Conservation (phyloP, 345 rosid species). For the Stellera chamaejasme region DNA sequence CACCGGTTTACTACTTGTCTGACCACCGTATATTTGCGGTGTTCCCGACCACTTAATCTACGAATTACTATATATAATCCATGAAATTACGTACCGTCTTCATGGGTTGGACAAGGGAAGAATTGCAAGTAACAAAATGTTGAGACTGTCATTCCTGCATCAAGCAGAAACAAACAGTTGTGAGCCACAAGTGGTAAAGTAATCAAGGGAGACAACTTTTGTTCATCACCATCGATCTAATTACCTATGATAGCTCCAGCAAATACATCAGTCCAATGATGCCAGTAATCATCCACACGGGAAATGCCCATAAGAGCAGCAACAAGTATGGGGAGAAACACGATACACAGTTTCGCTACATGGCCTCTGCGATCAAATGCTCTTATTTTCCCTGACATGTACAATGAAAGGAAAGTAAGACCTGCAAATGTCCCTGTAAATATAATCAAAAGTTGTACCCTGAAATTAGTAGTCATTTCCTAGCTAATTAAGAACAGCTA, state of each 20-base stretch:
- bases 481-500: no score
- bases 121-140: slow-evolving; percentile 50
- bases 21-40: no score
- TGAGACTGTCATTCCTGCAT: slow-evolving; percentile 28
- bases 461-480: no score
- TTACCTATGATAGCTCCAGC: slow-evolving; percentile 55
- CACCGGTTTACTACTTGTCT: no score
- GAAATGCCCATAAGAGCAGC: slow-evolving; percentile 50
- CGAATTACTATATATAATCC: background rate
- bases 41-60: no score
- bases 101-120: slow-evolving; percentile 40
- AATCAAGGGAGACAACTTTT: background rate
- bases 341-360: slow-evolving; percentile 43
- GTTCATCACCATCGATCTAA: background rate
- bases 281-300: slow-evolving; percentile 65
- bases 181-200: background rate
- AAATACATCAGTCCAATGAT: slow-evolving; percentile 71
- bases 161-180: background rate
- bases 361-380: slow-evolving; percentile 50
- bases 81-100: slow-evolving; percentile 24
- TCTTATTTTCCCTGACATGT: slow-evolving; percentile 53
- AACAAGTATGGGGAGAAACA: slow-evolving; percentile 39
- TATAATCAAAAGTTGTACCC: no score
- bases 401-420: slow-evolving; percentile 48
- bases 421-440: slow-evolving; percentile 73